Base-by-base conservation (phyloP, 1,284 basidiomycete species). In the Tilletia caries region DNA sequence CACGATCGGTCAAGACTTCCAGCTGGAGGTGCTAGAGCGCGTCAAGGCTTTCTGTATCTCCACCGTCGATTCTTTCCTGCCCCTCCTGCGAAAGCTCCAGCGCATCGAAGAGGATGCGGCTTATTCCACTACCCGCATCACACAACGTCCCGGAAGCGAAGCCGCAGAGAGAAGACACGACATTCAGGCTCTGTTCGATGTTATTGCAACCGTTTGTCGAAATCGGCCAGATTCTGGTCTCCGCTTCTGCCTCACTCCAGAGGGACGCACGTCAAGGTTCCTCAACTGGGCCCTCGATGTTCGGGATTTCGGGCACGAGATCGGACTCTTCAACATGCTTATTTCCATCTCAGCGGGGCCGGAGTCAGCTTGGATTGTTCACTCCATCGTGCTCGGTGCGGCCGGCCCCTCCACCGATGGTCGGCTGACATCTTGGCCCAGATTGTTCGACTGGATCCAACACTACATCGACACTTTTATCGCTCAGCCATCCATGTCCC, bases 271-370 rank as follows among this genome's bases (percentile, higher is more conserved):
- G 4, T 77, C 79, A 3, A 76, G 81, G 37, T 83, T 83, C 75
- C 74, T 82, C 12, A 69, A 72, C 15, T 83, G 80, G 80, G 82
- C 82, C 23, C 70, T 82, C 65, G 82, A 83, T n/a, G 74, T 79
- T 25, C 76, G 80, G 41, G 79, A 82, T 65, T 68, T 72, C 12
- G 79, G 79, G 25, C 79, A 82, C 50, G 79, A 81, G 69, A 77
- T 81, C 5, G 80, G 81, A 2, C 65, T 82, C 52, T 77, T 83
- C 67, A 73, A 77, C 65, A 79, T 83, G 80, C 76, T 83, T 2
- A 77, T 76, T 0, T 73, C 82, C 37, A 73, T 83, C 60, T 75
- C 73, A 1, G 52, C 64, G 12, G 81, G 81, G 43, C 72, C 76
- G n/a, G 71, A 78, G 52, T 77, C 81, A 50, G 78, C 77, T 1